These are phyloP conservation scores for Zygoascus ofunaensis DNA, from an alignment of 805 yeast species.

Conservation along the genomic window DNA sequence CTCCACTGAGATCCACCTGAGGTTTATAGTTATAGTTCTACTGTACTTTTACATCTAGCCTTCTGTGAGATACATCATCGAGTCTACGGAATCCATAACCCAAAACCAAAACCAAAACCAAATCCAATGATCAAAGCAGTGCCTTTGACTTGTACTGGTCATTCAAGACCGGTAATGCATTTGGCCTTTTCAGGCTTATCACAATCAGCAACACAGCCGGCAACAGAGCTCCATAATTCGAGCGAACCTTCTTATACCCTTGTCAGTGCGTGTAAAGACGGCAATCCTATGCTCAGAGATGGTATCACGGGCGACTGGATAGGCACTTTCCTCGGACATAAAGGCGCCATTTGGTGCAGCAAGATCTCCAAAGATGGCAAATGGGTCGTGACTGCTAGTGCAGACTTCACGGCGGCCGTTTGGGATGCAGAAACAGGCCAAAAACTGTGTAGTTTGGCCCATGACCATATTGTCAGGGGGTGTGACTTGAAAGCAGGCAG, in stretches of 20 bases:
- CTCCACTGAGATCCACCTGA: too few species aligned
- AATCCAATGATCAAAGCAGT: slow-evolving; percentile 19
- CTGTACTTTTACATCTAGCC: too few species aligned
- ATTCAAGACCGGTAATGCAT: slow-evolving; percentile 29
- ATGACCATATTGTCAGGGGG: slow-evolving; percentile 20
- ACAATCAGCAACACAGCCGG: slow-evolving; percentile 1
- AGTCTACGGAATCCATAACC: too few species aligned
- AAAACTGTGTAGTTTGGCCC: slow-evolving; percentile 13
- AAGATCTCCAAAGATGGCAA: slow-evolving; percentile 19
- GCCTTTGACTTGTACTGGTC: slow-evolving; percentile 30
- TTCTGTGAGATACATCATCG: too few species aligned
- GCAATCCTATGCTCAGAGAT: slow-evolving; percentile 27
- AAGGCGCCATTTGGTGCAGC: slow-evolving; percentile 29
- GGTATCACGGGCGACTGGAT: slow-evolving; percentile 31
- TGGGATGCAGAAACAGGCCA: slow-evolving; percentile 20
- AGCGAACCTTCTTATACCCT: slow-evolving; percentile 14
- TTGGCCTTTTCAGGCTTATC: slow-evolving; percentile 21
- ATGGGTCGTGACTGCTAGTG: slow-evolving; percentile 25
- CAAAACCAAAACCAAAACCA: too few species aligned
- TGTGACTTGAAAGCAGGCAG: slow-evolving; percentile 15
- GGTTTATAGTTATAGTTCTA: too few species aligned
- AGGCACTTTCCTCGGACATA: slow-evolving; percentile 29
- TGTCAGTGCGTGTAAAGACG: slow-evolving; percentile 30
- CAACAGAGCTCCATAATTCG: slow-evolving; percentile 4
- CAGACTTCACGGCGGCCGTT: slow-evolving; percentile 26